Evolutionary conservation across 2,329 filamentous ascomycete species (phyloP), one percentile per base, ranked within the genome.

Genomic region (Emericellopsis atlantica): DNA sequence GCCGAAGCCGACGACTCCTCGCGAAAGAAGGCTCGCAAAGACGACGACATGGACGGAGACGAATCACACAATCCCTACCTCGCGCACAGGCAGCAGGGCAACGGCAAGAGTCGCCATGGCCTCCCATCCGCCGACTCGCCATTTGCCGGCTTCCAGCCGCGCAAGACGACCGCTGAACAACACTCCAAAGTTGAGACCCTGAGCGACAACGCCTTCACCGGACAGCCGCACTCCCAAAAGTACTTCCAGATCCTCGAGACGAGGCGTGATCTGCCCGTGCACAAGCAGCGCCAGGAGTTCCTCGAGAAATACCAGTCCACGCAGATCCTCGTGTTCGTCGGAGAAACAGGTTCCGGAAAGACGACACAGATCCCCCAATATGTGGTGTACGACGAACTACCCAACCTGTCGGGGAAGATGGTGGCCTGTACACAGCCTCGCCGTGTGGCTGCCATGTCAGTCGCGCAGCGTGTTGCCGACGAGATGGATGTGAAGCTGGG

Each of bases 301-400:
- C 74, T 98, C 45, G 70, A 89, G 56, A 77, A 94, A 55, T 98
- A 93, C 65, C 93, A 98, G 54, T 79, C 83, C 53, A 86, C 81
- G 21, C 92, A 98, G 65, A 95, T 98, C 51, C 79, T 98, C 45
- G 92, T 98, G 54, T 95, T 98, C 55, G 92, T 98, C 48, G 92
- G 92, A 68, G 92, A 98, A 71, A 98, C 92, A 8, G 92, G 93
- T 77, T 98, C 92, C 49, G 92, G 92, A 67, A 98, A 98, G 70
- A 98, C 92, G 5, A 98, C 92, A 0, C 92, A 98, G 69, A 96
- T 98, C 46, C 92, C 92, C 2, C 92, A 98, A 61, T 98, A 95
- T 60, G 90, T 98, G 49, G 78, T 98, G 33, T 96, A 84, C 70
- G 92, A 98, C 65, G 92, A 98, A 62, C 74, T 95, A 26, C 90